Percentiles rank a stretch among this genome's conserved stretches.
These are phyloP conservation scores for Arabidopsis lyrata DNA, from an alignment of 441 rosid species.

Conservation along the genomic window DNA sequence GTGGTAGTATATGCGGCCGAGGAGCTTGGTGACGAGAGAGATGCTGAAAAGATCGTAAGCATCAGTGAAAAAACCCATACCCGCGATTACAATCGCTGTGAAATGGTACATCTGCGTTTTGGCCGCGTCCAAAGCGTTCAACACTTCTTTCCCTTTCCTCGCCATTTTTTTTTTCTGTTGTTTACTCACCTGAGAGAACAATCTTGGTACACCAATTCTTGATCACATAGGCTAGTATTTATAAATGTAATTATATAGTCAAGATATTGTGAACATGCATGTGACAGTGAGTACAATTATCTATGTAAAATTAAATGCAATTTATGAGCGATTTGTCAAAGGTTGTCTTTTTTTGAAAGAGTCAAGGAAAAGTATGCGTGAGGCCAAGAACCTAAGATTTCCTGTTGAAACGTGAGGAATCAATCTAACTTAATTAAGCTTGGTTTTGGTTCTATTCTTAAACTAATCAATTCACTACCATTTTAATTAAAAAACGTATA, in stretches of 20 bases:
- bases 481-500: too few relatives aligned
- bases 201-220: constrained; percentile 2
- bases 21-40: constrained; percentile 58
- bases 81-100: constrained; percentile 65
- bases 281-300: constrained; percentile 17
- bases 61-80: constrained; percentile 75
- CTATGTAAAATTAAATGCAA: constrained; percentile 2
- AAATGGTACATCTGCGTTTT: constrained; percentile 73
- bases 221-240: constrained; percentile 3
- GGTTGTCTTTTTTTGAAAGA: constrained; percentile 3
- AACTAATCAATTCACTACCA: background rate
- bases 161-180: constrained; percentile 47
- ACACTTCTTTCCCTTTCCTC: constrained; percentile 47
- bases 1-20: constrained; percentile 65
- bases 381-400: constrained; percentile 5
- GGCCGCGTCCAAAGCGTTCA: constrained; percentile 65
- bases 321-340: constrained; percentile 26
- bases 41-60: constrained; percentile 68
- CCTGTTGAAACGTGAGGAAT: constrained; percentile 31
- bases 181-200: constrained; percentile 15
- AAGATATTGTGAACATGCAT: constrained; percentile 13
- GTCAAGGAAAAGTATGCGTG: constrained; percentile 14
- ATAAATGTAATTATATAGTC: constrained; percentile 4
- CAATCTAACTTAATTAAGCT: constrained; percentile 3
- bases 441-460: background rate